Evolutionary conservation across 139 green algal species (phyloP).

Genomic region (Parachlorella kessleri): DNA sequence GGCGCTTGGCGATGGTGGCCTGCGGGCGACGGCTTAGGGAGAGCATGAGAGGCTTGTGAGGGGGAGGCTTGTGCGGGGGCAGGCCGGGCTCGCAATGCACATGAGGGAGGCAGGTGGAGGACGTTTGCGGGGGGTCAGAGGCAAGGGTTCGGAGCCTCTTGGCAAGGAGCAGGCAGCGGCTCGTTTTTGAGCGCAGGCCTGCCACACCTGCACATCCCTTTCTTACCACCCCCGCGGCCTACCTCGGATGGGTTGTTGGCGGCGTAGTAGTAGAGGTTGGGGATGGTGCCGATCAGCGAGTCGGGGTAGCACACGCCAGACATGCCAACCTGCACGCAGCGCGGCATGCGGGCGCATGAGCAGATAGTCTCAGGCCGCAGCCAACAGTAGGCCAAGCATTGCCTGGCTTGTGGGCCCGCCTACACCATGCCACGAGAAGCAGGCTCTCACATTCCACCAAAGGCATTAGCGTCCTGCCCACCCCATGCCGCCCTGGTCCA

Average conservation of each 20-base stretch:
- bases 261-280: slow-evolving; percentile 99
- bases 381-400: too few relatives aligned
- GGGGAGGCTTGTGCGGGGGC: too few relatives aligned
- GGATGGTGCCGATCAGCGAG: slow-evolving; percentile 94
- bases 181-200: too few relatives aligned
- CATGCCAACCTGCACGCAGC: slow-evolving; percentile 99
- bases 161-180: too few relatives aligned
- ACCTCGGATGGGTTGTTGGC: slow-evolving; percentile 96
- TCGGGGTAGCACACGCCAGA: slow-evolving; percentile 97
- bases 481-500: too few relatives aligned
- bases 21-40: slow-evolving; percentile 54
- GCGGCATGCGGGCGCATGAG: slow-evolving; percentile 99
- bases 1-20: slow-evolving; percentile 99
- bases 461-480: neutral
- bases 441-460: too few relatives aligned
- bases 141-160: too few relatives aligned
- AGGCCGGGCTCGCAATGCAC: too few relatives aligned
- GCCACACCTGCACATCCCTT: too few relatives aligned
- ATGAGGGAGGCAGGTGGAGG: too few relatives aligned
- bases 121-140: too few relatives aligned
- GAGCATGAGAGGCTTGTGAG: neutral
- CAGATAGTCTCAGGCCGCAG: slow-evolving; percentile 98
- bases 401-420: neutral
- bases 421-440: neutral
- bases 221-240: too few relatives aligned